Base-by-base conservation (phyloP, 371 early-diverging fungal species). In the Mucor lusitanicus region DNA sequence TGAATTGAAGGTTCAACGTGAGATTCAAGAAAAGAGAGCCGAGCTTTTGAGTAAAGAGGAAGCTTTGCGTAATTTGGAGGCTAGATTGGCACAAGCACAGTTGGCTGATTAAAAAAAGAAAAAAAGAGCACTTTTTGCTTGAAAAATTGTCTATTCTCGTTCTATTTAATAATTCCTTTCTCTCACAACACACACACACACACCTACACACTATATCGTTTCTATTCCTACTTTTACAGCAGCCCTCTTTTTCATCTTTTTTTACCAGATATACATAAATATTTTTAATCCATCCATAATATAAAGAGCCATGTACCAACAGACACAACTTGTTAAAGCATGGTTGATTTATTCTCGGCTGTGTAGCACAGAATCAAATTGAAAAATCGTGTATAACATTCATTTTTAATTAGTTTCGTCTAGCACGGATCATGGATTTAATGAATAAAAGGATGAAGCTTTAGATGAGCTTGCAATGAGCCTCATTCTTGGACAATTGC, bases 11-110 rank as follows among this genome's bases (percentile, higher is more conserved):
- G 85, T 87, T 27, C 85, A 87, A 62, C 75, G 84, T 25, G 87
- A 85, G 66, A 85, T 85, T 44, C 81, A 83, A 69, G 86, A 86
- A 66, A 86, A 85, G 74, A 75, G 85, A 77, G 83, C 81, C 48
- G 87, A 86, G 60, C 71, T 86, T 23, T 68, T 83, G 76, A 84
- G 71, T 65, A 86, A 86, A 70, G 87, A 86, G 73, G 85, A 86
- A 65, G 82, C 87, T 23, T 68, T 86, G 54, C 80, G 87, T 64
- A 81, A 71, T 71, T 67, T 86, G 63, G 87, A 86, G 67, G 78
- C 85, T 42, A 76, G 85, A 69, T 69, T 84, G 32, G 80, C 84
- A 68, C 80, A 80, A 60, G 82, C 80, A 40, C 82, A 81, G 59
- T 59, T 83, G 56, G 63, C 80, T 53, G 82, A 33, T 33, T 17